These are phyloP conservation scores for Urtica urens DNA, from an alignment of 306 rosid genomes.

Conservation along the genomic window DNA sequence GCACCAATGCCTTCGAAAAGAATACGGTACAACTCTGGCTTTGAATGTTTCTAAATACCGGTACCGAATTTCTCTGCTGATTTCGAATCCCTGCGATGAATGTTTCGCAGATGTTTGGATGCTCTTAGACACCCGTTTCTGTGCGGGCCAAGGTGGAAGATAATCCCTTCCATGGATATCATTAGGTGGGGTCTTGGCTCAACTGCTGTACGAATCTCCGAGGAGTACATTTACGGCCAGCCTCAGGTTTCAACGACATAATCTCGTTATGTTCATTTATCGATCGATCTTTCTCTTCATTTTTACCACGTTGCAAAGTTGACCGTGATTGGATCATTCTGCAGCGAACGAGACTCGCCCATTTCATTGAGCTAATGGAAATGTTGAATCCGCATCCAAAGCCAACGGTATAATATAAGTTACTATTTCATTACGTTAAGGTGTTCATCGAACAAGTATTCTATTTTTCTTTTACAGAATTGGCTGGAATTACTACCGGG, in stretches of 20 bases:
- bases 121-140: conserved; percentile 97
- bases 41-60: too few species aligned
- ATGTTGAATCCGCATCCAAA: conserved; percentile 82
- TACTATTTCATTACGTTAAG: not conserved
- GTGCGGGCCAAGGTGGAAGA: conserved; percentile 97
- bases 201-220: conserved; percentile 75
- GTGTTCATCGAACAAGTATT: not conserved
- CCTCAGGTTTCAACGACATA: conserved; percentile 84
- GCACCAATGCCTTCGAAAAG: conserved; percentile 71
- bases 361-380: conserved; percentile 90
- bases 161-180: conserved; percentile 72
- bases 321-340: conserved; percentile 18
- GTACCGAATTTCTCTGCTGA: conserved; percentile 1
- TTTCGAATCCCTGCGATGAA: conserved; percentile 7
- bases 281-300: not conserved
- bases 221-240: conserved; percentile 82
- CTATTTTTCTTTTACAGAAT: conserved; percentile 29
- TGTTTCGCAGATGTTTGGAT: conserved; percentile 71
- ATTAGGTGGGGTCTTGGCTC: conserved; percentile 98
- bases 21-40: conserved; percentile 61
- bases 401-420: conserved; percentile 56
- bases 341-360: conserved; percentile 73
- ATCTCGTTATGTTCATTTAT: conserved; percentile 4
- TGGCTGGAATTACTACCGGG: conserved; percentile 89
- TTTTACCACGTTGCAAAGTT: conserved; percentile 1